These are phyloP conservation scores for Salix suchowensis DNA, from an alignment of 345 rosid genomes.

Conservation along the genomic window DNA sequence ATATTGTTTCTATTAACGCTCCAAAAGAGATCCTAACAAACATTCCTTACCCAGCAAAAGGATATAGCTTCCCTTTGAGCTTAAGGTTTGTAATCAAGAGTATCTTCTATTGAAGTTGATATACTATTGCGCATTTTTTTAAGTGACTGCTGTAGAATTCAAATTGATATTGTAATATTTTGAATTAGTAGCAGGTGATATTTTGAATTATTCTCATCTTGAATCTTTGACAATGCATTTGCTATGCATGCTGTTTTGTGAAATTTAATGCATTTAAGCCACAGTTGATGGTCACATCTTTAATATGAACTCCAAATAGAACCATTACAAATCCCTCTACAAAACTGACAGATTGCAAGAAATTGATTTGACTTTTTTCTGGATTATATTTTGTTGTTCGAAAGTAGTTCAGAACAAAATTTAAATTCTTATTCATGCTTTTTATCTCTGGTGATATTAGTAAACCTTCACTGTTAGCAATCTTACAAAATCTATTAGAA, in stretches of 20 bases:
- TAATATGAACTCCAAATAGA: too few relatives aligned
- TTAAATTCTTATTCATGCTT: neutral
- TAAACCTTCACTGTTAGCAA: neutral
- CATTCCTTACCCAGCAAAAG: constrained; percentile 64
- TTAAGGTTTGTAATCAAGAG: constrained; percentile 48
- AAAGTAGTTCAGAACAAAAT: neutral
- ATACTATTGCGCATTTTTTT: neutral
- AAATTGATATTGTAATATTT: neutral
- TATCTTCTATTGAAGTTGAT: neutral
- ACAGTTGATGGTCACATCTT: too few relatives aligned
- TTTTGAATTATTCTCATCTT: too few relatives aligned
- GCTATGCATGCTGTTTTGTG: too few relatives aligned
- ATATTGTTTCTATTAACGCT: constrained; percentile 51
- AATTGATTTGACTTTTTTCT: neutral
- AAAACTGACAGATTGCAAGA: too few relatives aligned
- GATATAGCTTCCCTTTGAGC: constrained; percentile 67
- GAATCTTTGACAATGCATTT: too few relatives aligned
- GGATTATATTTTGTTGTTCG: neutral
- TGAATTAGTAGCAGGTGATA: too few relatives aligned
- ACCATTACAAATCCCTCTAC: too few relatives aligned
- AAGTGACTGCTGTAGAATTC: neutral
- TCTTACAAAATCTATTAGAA: neutral
- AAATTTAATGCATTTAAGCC: too few relatives aligned
- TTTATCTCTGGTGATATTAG: neutral
- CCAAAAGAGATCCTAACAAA: constrained; percentile 74